Base-by-base conservation (phyloP, 176 grass and related monocot genomes). In the Typha latifolia region DNA sequence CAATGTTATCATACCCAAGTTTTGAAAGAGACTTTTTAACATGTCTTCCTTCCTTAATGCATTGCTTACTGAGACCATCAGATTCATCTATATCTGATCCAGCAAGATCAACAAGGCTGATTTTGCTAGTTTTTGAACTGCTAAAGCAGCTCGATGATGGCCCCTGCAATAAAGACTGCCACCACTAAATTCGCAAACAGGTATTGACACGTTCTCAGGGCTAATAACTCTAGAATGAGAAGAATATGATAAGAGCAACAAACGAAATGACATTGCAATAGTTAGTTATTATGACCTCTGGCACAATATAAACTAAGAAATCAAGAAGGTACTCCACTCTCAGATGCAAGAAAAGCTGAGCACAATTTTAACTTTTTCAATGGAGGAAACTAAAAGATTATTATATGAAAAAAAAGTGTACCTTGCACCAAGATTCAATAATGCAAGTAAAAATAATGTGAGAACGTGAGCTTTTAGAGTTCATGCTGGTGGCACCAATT, bases 401-500 rank as follows among this genome's bases (percentile, higher is more conserved):
- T 56, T 7, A n/a, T 10, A 62, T 12, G 12, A 1, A 13, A 21
- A 2, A 2, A 64, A 32, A 22, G 49, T 12, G 64, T 93, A 90
- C 94, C 94, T 99, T 99, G 79, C 83, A 82, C 94, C 94, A 99
- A 69, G 86, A 85, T 90, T 93, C 94, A 76, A 99, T 73, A 32
- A 87, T 62, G 23, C 89, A 93, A 70, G 83, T 99, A 73, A 99
- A 87, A 55, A 93, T 83, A 55, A 93, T 76, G 76, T 99, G 94
- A 63, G 94, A 99, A 78, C 94, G 86, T 47, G 94, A 99, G 74
- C 90, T 93, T 80, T 90, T 99, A 55, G 87, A 93, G 66, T 99
- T 93, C 83, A 85, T 81, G 66, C 86, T 90, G 24, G 84, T 89
- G 2, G 84, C 73, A 50, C 94, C 94, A 72, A 93, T 73, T 93